These are phyloP conservation scores for Entonaema liquescens DNA, from an alignment of 495 filamentous ascomycete genomes.

Conservation along the genomic window DNA sequence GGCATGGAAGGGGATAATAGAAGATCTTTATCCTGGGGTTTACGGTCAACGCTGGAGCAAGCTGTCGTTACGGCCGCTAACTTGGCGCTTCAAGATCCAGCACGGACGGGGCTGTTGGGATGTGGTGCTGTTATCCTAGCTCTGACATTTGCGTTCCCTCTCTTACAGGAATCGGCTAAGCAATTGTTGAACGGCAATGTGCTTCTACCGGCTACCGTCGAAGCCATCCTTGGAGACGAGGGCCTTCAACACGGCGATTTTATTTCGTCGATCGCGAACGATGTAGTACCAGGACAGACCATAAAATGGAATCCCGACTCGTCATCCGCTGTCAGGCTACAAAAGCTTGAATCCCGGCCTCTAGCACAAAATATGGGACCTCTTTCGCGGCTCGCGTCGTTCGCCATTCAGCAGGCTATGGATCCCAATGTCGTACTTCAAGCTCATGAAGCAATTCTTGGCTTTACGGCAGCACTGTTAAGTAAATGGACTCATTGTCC, in stretches of 20 bases:
- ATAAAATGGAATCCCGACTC: conserved; percentile 77
- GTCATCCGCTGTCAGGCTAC: conserved; percentile 64
- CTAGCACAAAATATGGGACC: conserved; percentile 80
- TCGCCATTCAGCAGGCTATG: conserved; percentile 71
- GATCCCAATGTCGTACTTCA: conserved; percentile 69
- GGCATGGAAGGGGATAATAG: conserved; percentile 78
- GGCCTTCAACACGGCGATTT: conserved; percentile 88
- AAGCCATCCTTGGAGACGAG: conserved; percentile 70
- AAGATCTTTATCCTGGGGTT: conserved; percentile 65
- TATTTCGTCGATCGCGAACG: conserved; percentile 76
- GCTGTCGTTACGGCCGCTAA: conserved; percentile 83
- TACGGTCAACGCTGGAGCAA: conserved; percentile 76
- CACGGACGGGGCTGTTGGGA: conserved; percentile 62
- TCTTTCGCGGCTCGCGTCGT: conserved; percentile 77
- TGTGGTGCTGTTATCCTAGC: conserved; percentile 72
- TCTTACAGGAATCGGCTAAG: conserved; percentile 68
- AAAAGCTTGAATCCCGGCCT: conserved; percentile 69
- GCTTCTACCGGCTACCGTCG: conserved; percentile 74
- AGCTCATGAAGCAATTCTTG: conserved; percentile 74
- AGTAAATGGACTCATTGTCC: conserved; percentile 88
- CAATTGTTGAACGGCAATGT: conserved; percentile 73
- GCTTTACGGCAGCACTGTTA: conserved; percentile 74
- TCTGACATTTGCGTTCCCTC: conserved; percentile 79
- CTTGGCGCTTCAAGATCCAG: conserved; percentile 67
- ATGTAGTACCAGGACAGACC: conserved; percentile 72